Conservation (phyloP, 805 yeast genomes). For the Novakomyces olei region DNA sequence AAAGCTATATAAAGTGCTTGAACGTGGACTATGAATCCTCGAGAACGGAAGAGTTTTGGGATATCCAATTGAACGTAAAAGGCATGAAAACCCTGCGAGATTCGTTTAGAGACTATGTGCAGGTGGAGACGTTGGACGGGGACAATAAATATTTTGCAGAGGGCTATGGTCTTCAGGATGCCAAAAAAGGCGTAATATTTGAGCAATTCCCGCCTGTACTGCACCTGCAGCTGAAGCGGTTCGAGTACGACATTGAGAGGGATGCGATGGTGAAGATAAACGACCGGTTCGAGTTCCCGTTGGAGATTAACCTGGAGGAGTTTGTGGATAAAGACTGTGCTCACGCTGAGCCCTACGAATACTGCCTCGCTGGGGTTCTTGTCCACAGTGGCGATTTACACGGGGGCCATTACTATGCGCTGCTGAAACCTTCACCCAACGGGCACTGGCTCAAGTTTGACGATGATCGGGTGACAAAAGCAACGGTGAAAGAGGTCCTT, state of each 20-base stretch:
- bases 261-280: conserved; percentile 79
- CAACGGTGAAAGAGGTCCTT: conserved; percentile 62
- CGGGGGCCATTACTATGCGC: conserved; percentile 88
- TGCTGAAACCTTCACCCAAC: conserved; percentile 55
- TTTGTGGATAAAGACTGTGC: conserved; percentile 41
- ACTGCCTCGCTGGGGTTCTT: conserved; percentile 74
- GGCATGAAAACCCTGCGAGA: conserved; percentile 48
- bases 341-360: conserved; percentile 40
- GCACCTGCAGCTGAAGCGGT: conserved; percentile 80
- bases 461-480: conserved; percentile 84
- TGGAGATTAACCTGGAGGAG: conserved; percentile 55
- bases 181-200: conserved; percentile 87
- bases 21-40: conserved; percentile 85
- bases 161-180: conserved; percentile 77
- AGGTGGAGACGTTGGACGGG: conserved; percentile 72
- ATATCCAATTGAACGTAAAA: conserved; percentile 83
- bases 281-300: conserved; percentile 78
- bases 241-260: conserved; percentile 78
- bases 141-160: conserved; percentile 92
- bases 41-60: conserved; percentile 91
- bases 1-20: conserved; percentile 76
- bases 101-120: conserved; percentile 70
- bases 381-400: conserved; percentile 93
- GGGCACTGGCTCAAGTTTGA: conserved; percentile 80
- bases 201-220: conserved; percentile 77